Evolutionary conservation across 306 rosid species (phyloP).

Genomic region (Alnus glutinosa): DNA sequence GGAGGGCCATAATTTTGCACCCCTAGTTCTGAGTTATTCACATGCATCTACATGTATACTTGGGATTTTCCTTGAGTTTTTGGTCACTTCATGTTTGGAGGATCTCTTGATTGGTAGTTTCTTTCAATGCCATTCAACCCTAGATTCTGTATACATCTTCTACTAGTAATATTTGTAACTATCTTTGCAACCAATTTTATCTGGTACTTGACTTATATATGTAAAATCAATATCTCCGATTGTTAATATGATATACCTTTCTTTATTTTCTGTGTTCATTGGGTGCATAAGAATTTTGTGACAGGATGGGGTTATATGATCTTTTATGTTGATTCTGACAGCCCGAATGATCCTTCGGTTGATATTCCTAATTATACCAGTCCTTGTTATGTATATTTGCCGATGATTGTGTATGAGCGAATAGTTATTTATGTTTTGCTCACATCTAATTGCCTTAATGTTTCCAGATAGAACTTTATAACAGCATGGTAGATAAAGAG

Average conservation of each 20-base stretch:
- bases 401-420: background rate
- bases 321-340: background rate
- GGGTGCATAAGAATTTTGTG: background rate
- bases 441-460: conserved; percentile 23
- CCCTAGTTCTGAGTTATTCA: background rate
- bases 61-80: background rate
- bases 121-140: background rate
- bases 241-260: background rate
- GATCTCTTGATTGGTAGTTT: background rate
- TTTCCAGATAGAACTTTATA: conserved; percentile 85
- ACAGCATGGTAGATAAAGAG: conserved; percentile 79
- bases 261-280: background rate
- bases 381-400: background rate
- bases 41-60: background rate
- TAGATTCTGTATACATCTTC: background rate
- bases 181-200: background rate
- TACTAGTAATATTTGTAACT: background rate
- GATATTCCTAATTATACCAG: background rate
- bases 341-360: background rate
- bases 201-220: background rate
- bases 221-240: background rate
- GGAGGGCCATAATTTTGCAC: background rate
- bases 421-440: conserved; percentile 1
- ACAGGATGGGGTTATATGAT: background rate
- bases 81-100: background rate